Evolutionary conservation across 352 stramenopile species (phyloP), one percentile per base, ranked within the genome.

Genomic region (Achlya hypogyna): DNA sequence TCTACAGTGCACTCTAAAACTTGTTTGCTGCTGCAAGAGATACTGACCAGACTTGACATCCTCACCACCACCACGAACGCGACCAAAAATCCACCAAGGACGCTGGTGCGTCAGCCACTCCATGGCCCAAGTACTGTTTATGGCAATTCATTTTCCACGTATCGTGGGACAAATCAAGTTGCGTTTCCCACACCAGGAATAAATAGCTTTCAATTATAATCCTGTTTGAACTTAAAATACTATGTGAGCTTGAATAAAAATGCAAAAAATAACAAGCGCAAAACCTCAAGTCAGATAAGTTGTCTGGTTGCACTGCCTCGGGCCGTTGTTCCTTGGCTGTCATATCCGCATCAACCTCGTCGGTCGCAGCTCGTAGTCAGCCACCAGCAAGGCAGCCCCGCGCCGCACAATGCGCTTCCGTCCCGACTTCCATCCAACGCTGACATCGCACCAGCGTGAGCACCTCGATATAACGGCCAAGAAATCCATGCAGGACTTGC

Each of bases 381-480:
- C 38, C 2, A 45, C 38, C 38, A 45, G n/a, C n/a, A 45, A 3
- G 38, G 38, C 38, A 45, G n/a, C n/a, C 38, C n/a, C 38, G n/a
- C 38, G 38, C 38, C 38, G 22, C 22, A 58, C 27, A n/a, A 59
- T 67, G 60, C 38, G 38, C 2, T 58, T 67, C 51, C 51, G 51
- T 31, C 60, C 60, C 10, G 51, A 49, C 32, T 67, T 67, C 27
- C 42, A 38, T n/a, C 60, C 60, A 4, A 31, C 43, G 47, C 42
- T 67, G 5, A 51, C 60, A 3, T 18, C 40, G 18, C 12, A 29
- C 28, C 60, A 67, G 51, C 38, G 14, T 18, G 60, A 67, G 20
- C 38, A 67, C 9, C 42, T 67, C n/a, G 29, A 31, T 6, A 16
- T 32, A 8, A 22, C 51, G 3, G 23, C 14, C 20, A 67, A 67